These are phyloP conservation scores for Corynespora cassiicola DNA, from an alignment of 2,329 filamentous ascomycete genomes.

Conservation along the genomic window DNA sequence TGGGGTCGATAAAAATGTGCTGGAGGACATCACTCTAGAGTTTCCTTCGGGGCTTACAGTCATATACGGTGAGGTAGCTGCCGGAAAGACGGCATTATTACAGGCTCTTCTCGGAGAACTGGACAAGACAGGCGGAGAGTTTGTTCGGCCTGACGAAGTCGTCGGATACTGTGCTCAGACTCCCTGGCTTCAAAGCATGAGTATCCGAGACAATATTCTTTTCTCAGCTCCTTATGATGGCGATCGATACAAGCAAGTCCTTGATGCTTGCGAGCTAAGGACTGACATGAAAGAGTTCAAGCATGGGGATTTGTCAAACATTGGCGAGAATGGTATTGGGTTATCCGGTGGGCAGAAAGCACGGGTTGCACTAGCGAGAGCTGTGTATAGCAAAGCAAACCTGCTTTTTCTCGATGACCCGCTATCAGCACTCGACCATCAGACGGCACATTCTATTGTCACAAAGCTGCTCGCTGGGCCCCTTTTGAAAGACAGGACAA, in stretches of 20 bases:
- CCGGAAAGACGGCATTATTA: conserved; percentile 68
- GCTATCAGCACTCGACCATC: conserved; percentile 66
- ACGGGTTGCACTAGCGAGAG: conserved; percentile 66
- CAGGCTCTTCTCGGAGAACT: conserved; percentile 67
- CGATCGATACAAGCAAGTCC: conserved; percentile 70
- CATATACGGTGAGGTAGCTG: conserved; percentile 68
- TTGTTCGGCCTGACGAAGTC: conserved; percentile 61
- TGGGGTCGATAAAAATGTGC: conserved; percentile 64
- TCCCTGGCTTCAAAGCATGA: conserved; percentile 74
- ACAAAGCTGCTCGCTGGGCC: conserved; percentile 63
- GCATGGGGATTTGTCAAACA: conserved; percentile 67
- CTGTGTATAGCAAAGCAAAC: conserved; percentile 63
- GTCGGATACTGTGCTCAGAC: conserved; percentile 71
- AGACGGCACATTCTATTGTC: conserved; percentile 69
- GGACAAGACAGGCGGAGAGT: conserved; percentile 58
- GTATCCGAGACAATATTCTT: conserved; percentile 71
- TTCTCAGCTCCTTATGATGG: conserved; percentile 74
- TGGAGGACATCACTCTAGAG: conserved; percentile 60
- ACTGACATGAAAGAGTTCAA: conserved; percentile 69
- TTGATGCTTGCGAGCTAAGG: conserved; percentile 68
- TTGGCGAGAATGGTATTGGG: conserved; percentile 68
- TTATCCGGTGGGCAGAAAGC: conserved; percentile 68
- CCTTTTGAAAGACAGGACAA: conserved; percentile 60
- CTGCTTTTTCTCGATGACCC: conserved; percentile 66
- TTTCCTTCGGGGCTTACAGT: conserved; percentile 66